Conservation (phyloP, 495 filamentous ascomycete genomes). For the Tuber aestivum region DNA sequence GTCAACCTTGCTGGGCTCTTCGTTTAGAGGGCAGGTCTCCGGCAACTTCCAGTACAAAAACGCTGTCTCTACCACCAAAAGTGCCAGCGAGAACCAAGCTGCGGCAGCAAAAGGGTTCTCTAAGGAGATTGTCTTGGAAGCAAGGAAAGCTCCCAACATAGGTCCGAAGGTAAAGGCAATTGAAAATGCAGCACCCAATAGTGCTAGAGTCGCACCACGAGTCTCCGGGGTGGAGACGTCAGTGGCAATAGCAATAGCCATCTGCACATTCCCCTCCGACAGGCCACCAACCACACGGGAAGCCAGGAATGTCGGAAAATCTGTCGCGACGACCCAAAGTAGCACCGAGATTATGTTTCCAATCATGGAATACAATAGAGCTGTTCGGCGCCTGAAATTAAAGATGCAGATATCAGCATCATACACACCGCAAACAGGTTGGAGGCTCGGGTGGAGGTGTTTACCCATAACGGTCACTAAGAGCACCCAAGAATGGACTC, state of each 20-base stretch:
- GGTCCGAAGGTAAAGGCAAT: constrained; percentile 96
- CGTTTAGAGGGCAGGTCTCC: constrained; percentile 66
- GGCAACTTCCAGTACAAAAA: constrained; percentile 86
- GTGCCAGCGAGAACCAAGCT: constrained; percentile 70
- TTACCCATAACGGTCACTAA: constrained; percentile 78
- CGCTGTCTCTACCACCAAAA: constrained; percentile 77
- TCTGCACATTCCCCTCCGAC: constrained; percentile 93
- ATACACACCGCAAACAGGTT: background rate
- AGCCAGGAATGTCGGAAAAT: constrained; percentile 92
- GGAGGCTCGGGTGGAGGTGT: background rate
- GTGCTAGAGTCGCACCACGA: constrained; percentile 84
- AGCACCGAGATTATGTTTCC: constrained; percentile 89
- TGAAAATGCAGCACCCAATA: constrained; percentile 93
- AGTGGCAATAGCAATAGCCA: constrained; percentile 93
- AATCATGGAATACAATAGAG: constrained; percentile 86
- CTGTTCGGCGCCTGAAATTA: constrained; percentile 57
- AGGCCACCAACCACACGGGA: constrained; percentile 86
- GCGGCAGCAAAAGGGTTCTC: constrained; percentile 86
- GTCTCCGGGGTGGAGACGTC: constrained; percentile 81
- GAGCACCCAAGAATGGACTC: constrained; percentile 79
- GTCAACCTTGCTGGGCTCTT: constrained; percentile 31
- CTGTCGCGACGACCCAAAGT: constrained; percentile 85
- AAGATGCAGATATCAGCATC: background rate
- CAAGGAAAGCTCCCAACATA: constrained; percentile 77
- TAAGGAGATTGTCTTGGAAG: constrained; percentile 59